Percentiles rank a stretch among this genome's conserved stretches.
Evolutionary conservation across 108 stramenopile species (phyloP).

Genomic region (Mediolabrus comicus): DNA sequence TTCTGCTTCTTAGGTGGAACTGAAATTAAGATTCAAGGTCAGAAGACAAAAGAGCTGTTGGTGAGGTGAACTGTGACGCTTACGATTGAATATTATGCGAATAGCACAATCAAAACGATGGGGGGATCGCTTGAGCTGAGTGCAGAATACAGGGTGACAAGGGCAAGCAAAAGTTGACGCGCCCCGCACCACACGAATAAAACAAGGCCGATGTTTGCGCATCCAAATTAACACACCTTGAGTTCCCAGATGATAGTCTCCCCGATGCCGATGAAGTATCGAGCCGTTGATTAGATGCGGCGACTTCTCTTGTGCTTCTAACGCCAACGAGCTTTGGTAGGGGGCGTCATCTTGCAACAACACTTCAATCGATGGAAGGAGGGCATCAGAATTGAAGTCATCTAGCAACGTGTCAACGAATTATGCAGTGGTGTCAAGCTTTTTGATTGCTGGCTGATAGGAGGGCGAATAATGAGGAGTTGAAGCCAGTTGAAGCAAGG

Average conservation of each 20-base stretch:
- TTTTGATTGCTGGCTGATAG: no score
- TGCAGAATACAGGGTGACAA: neutral
- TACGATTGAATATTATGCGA: no score
- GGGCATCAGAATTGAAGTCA: neutral
- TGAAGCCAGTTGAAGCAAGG: no score
- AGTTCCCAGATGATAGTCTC: no score
- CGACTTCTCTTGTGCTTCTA: no score
- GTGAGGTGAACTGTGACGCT: no score
- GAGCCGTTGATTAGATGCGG: no score
- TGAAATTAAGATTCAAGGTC: no score
- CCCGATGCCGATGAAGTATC: neutral
- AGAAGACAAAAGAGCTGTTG: no score
- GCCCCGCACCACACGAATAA: neutral
- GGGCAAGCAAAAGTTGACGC: neutral
- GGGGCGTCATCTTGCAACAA: neutral
- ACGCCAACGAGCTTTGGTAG: neutral
- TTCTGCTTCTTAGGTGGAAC: neutral
- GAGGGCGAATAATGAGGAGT: no score
- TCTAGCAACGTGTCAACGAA: neutral
- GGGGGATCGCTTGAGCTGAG: neutral
- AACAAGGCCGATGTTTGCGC: neutral
- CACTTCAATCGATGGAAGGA: neutral
- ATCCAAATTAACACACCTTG: neutral
- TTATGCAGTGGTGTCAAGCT: neutral
- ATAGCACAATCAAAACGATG: no score